Conservation (phyloP, 148 eudicot species). For the Rhododendron molle region DNA sequence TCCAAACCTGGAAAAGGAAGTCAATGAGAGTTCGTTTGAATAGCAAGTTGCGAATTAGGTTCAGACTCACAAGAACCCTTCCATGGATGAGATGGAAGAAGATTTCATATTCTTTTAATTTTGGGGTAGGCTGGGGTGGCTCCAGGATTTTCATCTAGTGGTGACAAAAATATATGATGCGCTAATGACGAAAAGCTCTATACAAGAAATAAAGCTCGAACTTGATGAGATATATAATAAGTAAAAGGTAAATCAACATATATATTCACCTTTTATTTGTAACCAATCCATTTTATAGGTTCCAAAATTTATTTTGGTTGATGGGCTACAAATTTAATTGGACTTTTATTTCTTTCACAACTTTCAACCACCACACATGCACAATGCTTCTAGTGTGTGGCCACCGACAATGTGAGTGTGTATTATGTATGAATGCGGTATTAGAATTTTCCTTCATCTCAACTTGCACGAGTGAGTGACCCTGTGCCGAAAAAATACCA, state of each 20-base stretch:
- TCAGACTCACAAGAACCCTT: not conserved
- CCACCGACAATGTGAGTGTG: no score
- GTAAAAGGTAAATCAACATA: not conserved
- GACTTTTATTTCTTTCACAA: not conserved
- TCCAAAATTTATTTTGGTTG: not conserved
- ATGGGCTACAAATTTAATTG: not conserved
- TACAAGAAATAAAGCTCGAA: not conserved
- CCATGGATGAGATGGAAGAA: not conserved
- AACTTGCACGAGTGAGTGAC: no score
- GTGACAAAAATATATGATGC: not conserved
- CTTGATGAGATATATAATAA: not conserved
- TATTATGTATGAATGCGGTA: no score
- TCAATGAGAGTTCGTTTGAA: slow-evolving; percentile 7
- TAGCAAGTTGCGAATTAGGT: not conserved
- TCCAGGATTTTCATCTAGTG: not conserved
- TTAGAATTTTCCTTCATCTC: no score
- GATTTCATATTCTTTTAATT: not conserved
- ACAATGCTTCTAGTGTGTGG: no score
- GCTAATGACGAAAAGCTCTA: not conserved
- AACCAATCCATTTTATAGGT: not conserved
- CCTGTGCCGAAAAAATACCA: no score
- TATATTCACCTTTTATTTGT: not conserved
- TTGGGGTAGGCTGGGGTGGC: not conserved
- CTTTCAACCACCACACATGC: no score
- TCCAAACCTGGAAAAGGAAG: slow-evolving; percentile 68